Conservation (phyloP, 257 asterid genomes). For the Prunella vulgaris region DNA sequence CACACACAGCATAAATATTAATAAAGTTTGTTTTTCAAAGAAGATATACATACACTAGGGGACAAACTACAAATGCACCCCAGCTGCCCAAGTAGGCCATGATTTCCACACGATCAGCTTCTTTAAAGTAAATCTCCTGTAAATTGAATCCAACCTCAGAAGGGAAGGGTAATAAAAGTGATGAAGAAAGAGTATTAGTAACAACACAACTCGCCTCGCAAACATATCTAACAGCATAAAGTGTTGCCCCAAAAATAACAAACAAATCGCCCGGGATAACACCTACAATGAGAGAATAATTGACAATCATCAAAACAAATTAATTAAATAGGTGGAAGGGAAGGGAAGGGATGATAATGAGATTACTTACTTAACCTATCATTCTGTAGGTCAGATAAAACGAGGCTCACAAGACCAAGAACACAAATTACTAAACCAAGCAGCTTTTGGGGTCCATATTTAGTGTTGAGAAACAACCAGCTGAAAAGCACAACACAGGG, state of each 20-base stretch:
- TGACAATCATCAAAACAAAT: background rate
- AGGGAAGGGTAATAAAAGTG: no score
- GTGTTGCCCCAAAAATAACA: conserved; percentile 81
- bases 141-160: background rate
- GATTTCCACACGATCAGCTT: conserved; percentile 78
- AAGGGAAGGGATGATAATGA: background rate
- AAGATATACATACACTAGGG: conserved; percentile 84
- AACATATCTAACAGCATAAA: conserved; percentile 82
- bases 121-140: conserved; percentile 76
- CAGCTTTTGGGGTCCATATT: conserved; percentile 52
- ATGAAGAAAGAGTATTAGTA: background rate
- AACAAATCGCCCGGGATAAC: conserved; percentile 81
- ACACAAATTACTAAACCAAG: conserved; percentile 61
- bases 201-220: conserved; percentile 56
- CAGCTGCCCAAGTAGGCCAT: conserved; percentile 83
- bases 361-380: conserved; percentile 62
- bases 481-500: conserved; percentile 81
- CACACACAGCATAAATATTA: background rate
- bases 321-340: background rate
- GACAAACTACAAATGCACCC: conserved; percentile 79
- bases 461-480: conserved; percentile 79
- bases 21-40: background rate
- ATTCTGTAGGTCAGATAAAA: conserved; percentile 69
- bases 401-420: conserved; percentile 71
- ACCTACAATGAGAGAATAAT: no score